Evolutionary conservation across 2,329 filamentous ascomycete species (phyloP), one percentile per base, ranked within the genome.

Genomic region (Zasmidium cellare): DNA sequence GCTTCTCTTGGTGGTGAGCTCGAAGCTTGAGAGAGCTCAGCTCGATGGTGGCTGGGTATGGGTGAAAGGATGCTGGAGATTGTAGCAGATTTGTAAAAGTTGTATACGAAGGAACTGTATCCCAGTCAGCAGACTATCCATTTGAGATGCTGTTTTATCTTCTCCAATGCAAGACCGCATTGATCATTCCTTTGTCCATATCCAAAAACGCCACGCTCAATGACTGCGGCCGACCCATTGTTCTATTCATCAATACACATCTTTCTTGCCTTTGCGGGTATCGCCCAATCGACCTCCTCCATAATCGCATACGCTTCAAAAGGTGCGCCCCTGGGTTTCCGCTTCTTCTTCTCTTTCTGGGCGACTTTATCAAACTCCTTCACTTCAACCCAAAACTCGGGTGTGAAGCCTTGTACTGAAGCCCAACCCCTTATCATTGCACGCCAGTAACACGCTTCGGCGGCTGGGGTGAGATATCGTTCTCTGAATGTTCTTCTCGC

Each of bases 381-480:
- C 11, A 59, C 56, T 45, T 65, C 63, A 2, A 47, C 54, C 64
- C 65, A 69, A 31, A 66, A 60, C 31, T 65, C 46, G 9, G 65
- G 65, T 46, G 64, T 55, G 47, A 69, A 70, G 3, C 54, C 61
- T 51, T 68, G 65, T 38, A 67, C 49, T 9, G 53, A 89, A 89
- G 87, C 58, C 69, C 69, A 72, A 2, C 58, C 65, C 9, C 65
- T 55, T 9, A 72, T 63, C 49, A 72, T 46, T n/a, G 58, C 54
- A 24, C 69, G 60, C 70, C 70, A 72, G 45, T 72, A 72, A 50
- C 69, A 71, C 12, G 67, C 61, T 46, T 68, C 66, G 3, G 69
- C 69, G 2, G 69, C 69, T 0, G 67, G 63, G 9, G 67, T 71
- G 6, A 68, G 59, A 31, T 68, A 69, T 12, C 65, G 57, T 50